Percentiles rank a stretch among this genome's conserved stretches.
Conservation (phyloP, 2,329 filamentous ascomycete genomes). For the Fusarium torreyae region DNA sequence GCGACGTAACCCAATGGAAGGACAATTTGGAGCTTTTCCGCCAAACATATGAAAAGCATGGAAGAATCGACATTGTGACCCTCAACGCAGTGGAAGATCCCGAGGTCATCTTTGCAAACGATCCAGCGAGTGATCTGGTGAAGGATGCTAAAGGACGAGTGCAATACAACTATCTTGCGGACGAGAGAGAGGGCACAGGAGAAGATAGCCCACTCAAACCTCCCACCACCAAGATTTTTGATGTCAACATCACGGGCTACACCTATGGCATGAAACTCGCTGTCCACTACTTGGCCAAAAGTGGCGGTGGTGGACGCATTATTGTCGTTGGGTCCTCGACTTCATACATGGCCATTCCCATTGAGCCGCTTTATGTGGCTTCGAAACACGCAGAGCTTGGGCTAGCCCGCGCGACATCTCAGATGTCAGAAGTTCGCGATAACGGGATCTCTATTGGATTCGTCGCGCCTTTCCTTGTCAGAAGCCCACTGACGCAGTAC, state of each 20-base stretch:
- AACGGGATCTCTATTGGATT: conserved; percentile 1
- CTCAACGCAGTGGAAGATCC: conserved; percentile 1
- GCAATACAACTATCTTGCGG: conserved; percentile 1
- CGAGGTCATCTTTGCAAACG: too few relatives aligned
- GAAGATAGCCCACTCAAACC: background rate
- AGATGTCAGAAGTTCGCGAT: background rate
- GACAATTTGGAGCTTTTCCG: background rate
- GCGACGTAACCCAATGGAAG: background rate
- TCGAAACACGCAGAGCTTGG: conserved; percentile 8
- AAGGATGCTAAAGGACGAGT: too few relatives aligned
- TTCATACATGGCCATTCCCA: conserved; percentile 5
- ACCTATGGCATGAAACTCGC: conserved; percentile 9
- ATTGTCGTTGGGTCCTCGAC: background rate
- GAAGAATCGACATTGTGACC: background rate
- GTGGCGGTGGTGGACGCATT: background rate
- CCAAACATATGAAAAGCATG: background rate
- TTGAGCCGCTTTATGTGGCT: conserved; percentile 2
- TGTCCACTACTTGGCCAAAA: background rate
- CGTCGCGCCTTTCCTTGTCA: background rate
- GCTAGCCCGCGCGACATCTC: background rate
- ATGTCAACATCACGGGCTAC: conserved; percentile 7
- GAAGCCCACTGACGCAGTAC: too few relatives aligned
- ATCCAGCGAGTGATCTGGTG: too few relatives aligned
- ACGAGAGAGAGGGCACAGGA: background rate
- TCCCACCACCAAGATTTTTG: conserved; percentile 4